Conservation (phyloP, 148 eudicot species). For the Pouteria glomerata region DNA sequence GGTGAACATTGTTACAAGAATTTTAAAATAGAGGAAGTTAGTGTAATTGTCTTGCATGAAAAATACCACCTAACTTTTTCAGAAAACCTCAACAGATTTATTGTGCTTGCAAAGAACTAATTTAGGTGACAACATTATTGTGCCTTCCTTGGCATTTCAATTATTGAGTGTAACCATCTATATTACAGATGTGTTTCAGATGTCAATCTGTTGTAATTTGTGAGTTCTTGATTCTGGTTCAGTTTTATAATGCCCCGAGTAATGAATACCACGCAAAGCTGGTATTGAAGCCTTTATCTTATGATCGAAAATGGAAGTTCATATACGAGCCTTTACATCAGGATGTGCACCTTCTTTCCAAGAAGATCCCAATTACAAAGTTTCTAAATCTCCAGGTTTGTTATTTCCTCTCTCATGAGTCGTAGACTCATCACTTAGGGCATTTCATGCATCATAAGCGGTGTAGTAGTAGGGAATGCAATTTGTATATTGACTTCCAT, state of each 20-base stretch:
- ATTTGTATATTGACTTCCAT: neutral
- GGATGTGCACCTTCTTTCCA: slow-evolving; percentile 76
- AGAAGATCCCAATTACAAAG: slow-evolving; percentile 83
- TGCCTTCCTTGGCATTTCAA: neutral
- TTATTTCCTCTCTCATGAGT: neutral
- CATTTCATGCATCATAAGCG: neutral
- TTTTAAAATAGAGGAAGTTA: too few relatives aligned
- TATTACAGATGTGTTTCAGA: neutral
- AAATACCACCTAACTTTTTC: too few relatives aligned
- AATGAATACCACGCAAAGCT: slow-evolving; percentile 77
- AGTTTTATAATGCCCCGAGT: slow-evolving; percentile 76
- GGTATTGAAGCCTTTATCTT: slow-evolving; percentile 75
- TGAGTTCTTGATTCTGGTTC: slow-evolving; percentile 18
- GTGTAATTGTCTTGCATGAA: too few relatives aligned
- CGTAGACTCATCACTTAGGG: neutral
- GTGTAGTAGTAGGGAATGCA: neutral
- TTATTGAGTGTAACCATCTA: neutral
- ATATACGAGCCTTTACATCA: slow-evolving; percentile 67
- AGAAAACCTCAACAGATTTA: too few relatives aligned
- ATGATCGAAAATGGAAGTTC: slow-evolving; percentile 72
- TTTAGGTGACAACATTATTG: too few relatives aligned
- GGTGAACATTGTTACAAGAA: too few relatives aligned
- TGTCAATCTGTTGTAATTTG: neutral
- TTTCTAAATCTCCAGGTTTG: slow-evolving; percentile 79
- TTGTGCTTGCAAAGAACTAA: too few relatives aligned